Percentiles rank a stretch among this genome's conserved stretches.
These are phyloP conservation scores for Chaetomium olivaceum DNA, from an alignment of 2,329 filamentous ascomycete species.

Conservation along the genomic window DNA sequence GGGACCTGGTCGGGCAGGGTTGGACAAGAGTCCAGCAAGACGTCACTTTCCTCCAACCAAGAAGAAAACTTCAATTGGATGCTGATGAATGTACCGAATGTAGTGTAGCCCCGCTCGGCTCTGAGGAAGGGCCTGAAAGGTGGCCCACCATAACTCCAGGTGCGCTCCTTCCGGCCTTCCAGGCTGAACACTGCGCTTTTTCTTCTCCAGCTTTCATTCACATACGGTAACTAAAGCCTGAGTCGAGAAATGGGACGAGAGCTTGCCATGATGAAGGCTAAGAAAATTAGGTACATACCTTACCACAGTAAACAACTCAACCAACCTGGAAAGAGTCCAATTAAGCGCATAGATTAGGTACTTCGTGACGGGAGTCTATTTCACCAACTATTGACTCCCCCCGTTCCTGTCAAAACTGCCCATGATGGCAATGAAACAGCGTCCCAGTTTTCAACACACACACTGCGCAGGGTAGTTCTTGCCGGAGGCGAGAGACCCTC, in stretches of 20 bases:
- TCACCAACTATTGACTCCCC: too few relatives aligned
- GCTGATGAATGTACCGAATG: too few relatives aligned
- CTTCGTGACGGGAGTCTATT: too few relatives aligned
- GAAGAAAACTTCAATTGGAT: constrained; percentile 2
- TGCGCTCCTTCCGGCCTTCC: neutral
- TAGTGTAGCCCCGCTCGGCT: constrained; percentile 5
- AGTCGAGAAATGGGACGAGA: neutral
- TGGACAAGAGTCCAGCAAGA: constrained; percentile 3
- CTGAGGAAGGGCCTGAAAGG: neutral
- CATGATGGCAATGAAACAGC: neutral
- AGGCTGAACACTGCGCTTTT: neutral
- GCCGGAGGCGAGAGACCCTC: neutral
- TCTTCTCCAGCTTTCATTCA: neutral
- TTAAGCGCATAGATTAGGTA: too few relatives aligned
- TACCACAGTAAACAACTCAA: too few relatives aligned
- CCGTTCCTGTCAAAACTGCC: neutral
- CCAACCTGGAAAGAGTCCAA: too few relatives aligned
- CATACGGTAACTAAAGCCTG: too few relatives aligned
- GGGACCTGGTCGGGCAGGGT: neutral
- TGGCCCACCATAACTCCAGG: neutral
- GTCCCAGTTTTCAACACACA: neutral
- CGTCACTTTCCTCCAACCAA: neutral
- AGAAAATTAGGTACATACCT: too few relatives aligned
- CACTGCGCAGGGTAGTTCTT: neutral
- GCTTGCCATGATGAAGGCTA: neutral